A percentile compares a stretch with the other conserved stretches of the same genome.
Conservation (phyloP, 768 basidiomycete species). For the Phanerochaete sordida region DNA sequence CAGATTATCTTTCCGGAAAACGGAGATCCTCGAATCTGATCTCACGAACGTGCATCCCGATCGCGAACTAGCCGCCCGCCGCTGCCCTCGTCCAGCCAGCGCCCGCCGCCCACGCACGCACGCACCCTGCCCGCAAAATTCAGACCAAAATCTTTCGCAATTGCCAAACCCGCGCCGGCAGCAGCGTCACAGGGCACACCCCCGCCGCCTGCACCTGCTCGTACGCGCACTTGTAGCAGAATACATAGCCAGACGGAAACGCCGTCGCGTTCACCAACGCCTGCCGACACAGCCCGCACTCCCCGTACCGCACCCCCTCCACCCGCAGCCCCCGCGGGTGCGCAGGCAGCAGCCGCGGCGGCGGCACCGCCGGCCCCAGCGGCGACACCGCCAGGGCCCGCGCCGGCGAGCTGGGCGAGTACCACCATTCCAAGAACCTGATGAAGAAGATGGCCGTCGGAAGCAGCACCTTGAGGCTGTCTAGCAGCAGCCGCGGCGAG, state of each 20-base stretch:
- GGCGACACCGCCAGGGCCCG: constrained; percentile 60
- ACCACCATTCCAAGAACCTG: constrained; percentile 99
- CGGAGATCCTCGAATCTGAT: constrained; percentile 12
- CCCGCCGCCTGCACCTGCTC: constrained; percentile 75
- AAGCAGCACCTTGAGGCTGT: constrained; percentile 74
- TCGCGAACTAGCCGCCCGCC: neutral
- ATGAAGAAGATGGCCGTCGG: constrained; percentile 92
- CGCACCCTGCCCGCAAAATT: too few species aligned
- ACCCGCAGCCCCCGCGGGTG: constrained; percentile 71
- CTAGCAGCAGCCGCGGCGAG: constrained; percentile 64
- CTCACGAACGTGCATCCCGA: constrained; percentile 11
- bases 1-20: constrained; percentile 4
- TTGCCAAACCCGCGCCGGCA: constrained; percentile 75
- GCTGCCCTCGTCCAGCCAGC: neutral
- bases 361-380: constrained; percentile 69
- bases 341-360: constrained; percentile 71
- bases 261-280: constrained; percentile 83
- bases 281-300: constrained; percentile 77
- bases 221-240: constrained; percentile 90
- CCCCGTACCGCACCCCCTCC: constrained; percentile 65
- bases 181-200: constrained; percentile 83
- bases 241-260: constrained; percentile 90
- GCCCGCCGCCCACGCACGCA: neutral
- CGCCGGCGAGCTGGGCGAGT: constrained; percentile 87
- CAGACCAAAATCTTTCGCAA: constrained; percentile 82